These are phyloP conservation scores for Coffea humblotiana DNA, from an alignment of 305 asterid species.

Conservation along the genomic window DNA sequence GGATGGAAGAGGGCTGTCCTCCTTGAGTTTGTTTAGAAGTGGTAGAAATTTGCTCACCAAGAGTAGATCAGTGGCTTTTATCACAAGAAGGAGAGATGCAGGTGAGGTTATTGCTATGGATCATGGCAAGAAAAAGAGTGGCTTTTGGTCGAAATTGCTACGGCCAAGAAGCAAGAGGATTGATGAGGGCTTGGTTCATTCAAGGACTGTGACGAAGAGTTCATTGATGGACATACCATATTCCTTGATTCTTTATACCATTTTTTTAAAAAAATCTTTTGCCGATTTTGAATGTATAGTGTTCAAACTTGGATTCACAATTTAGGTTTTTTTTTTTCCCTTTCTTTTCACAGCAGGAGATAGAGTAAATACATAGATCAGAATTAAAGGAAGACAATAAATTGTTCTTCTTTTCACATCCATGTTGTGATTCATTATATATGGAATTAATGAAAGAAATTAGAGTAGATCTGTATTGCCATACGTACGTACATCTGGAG, in stretches of 20 bases:
- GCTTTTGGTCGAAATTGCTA: conserved; percentile 64
- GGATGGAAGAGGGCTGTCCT: conserved; percentile 11
- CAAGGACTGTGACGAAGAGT: conserved; percentile 34
- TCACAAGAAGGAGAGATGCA: conserved; percentile 26
- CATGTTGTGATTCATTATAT: background rate
- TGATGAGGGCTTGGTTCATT: conserved; percentile 33
- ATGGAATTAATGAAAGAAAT: background rate
- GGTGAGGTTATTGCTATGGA: background rate
- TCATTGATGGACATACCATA: conserved; percentile 9
- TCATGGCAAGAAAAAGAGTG: conserved; percentile 29
- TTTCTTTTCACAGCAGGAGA: background rate
- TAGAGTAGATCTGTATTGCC: background rate
- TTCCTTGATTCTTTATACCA: background rate
- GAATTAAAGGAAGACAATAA: background rate
- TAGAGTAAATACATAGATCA: background rate
- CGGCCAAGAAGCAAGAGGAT: conserved; percentile 23
- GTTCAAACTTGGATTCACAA: background rate
- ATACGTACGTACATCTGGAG: no score
- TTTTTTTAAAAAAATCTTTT: background rate
- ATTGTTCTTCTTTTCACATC: background rate
- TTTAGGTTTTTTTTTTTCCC: background rate
- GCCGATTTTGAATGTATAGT: background rate
- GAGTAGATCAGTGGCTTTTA: conserved; percentile 55
- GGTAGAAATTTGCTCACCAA: conserved; percentile 42
- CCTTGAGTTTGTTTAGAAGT: conserved; percentile 19